phyloP scores from a whole-genome alignment of 306 rosid species.

The Boehmeria nivea region DNA sequence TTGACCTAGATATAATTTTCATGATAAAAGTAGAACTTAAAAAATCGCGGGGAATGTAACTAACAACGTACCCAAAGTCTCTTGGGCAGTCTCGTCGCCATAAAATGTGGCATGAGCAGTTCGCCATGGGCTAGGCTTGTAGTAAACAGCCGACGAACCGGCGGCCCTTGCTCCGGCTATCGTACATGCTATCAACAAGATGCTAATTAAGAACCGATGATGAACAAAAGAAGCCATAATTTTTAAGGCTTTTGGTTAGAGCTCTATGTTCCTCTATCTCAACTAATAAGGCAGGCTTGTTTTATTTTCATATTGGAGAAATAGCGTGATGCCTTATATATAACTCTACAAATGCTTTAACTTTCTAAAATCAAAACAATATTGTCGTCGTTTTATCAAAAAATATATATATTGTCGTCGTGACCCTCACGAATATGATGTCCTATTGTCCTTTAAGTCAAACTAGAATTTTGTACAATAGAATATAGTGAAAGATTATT shows the following conservation, averaged over 20 bases:
- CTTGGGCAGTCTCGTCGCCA: conserved; percentile 83
- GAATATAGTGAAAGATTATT: neutral
- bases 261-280: conserved; percentile 1
- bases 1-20: no score
- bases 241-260: no score
- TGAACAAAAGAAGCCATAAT: conserved; percentile 50
- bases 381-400: no score
- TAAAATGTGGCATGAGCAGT: conserved; percentile 82
- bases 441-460: conserved; percentile 20
- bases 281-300: conserved; percentile 2
- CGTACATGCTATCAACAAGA: conserved; percentile 25
- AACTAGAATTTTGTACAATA: neutral
- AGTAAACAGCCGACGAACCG: conserved; percentile 16
- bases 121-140: conserved; percentile 62
- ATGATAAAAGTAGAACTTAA: no score
- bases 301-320: no score
- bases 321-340: conserved; percentile 36
- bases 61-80: conserved; percentile 78
- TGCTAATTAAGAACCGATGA: conserved; percentile 23
- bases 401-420: conserved; percentile 21
- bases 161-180: conserved; percentile 26
- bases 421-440: conserved; percentile 51
- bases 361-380: no score
- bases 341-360: conserved; percentile 15
- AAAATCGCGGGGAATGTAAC: no score